Conservation (phyloP, 163 green algal genomes). For the Coccomyxa subellipsoidea region DNA sequence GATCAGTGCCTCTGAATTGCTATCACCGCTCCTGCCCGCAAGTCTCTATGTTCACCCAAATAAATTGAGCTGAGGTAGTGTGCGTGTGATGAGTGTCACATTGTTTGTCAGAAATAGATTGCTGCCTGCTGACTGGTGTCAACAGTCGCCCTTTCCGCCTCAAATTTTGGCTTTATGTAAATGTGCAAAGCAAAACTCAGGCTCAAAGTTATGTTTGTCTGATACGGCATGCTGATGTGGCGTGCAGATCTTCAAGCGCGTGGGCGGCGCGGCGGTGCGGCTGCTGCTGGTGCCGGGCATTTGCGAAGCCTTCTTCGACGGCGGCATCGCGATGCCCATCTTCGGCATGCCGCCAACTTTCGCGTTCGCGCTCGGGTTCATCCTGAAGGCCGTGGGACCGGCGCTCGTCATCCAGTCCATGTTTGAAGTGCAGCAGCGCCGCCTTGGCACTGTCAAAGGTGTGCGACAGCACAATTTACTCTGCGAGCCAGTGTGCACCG, state of each 20-base stretch:
- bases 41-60: no score
- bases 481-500: background rate
- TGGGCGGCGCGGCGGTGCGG: constrained; percentile 41
- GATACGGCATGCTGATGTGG: background rate
- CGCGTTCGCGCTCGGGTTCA: constrained; percentile 79
- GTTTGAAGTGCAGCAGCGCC: constrained; percentile 78
- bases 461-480: background rate
- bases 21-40: no score
- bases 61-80: no score
- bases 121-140: no score
- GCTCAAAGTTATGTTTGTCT: no score
- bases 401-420: constrained; percentile 83
- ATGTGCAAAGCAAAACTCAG: no score
- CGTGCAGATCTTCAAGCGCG: constrained; percentile 37
- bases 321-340: constrained; percentile 45
- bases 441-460: constrained; percentile 63
- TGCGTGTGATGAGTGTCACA: no score
- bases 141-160: no score
- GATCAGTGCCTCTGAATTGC: no score
- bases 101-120: no score
- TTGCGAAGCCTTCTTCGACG: constrained; percentile 67
- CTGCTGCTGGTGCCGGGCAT: constrained; percentile 70
- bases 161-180: no score
- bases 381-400: constrained; percentile 84
- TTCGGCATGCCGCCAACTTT: constrained; percentile 49